phyloP scores from a whole-genome alignment of 345 rosid species.

The Gossypium herbaceum region DNA sequence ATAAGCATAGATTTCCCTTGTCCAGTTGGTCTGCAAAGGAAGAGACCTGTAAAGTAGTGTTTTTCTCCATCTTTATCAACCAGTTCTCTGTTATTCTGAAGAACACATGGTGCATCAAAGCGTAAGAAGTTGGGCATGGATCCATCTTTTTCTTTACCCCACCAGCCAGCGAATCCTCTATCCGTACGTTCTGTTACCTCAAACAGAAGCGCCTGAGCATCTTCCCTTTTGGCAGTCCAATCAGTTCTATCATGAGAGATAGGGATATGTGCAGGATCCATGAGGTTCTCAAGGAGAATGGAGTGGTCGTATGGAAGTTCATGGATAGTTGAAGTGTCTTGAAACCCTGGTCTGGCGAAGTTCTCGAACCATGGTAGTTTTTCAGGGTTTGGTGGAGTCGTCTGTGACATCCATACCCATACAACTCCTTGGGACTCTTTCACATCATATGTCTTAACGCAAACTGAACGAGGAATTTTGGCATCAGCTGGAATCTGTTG shows the following conservation, averaged over 20 bases:
- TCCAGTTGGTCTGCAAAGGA: constrained; percentile 92
- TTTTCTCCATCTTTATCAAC: constrained; percentile 59
- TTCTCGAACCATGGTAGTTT: constrained; percentile 93
- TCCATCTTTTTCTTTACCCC: constrained; percentile 72
- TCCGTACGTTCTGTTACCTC: constrained; percentile 66
- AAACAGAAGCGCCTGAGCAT: constrained; percentile 72
- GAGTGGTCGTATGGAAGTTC: constrained; percentile 97
- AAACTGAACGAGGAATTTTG: constrained; percentile 77
- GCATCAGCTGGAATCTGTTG: constrained; percentile 71
- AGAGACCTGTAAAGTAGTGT: constrained; percentile 67
- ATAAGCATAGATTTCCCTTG: constrained; percentile 97
- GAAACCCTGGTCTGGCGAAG: constrained; percentile 71
- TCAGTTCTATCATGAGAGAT: constrained; percentile 93
- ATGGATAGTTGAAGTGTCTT: constrained; percentile 64
- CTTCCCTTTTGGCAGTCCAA: constrained; percentile 79
- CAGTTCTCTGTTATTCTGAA: constrained; percentile 64
- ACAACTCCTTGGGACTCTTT: constrained; percentile 88
- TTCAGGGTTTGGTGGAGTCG: constrained; percentile 52
- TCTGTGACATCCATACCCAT: constrained; percentile 91
- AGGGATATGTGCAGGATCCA: constrained; percentile 97
- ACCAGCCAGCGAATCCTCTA: constrained; percentile 85
- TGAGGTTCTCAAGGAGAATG: constrained; percentile 88
- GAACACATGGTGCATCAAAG: constrained; percentile 81
- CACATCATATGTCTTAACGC: constrained; percentile 62
- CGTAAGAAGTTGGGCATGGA: constrained; percentile 47